A percentile compares a stretch with the other conserved stretches of the same genome.
Evolutionary conservation across 2,329 filamentous ascomycete genomes (phyloP).

Genomic region (Botryotinia narcissicola): DNA sequence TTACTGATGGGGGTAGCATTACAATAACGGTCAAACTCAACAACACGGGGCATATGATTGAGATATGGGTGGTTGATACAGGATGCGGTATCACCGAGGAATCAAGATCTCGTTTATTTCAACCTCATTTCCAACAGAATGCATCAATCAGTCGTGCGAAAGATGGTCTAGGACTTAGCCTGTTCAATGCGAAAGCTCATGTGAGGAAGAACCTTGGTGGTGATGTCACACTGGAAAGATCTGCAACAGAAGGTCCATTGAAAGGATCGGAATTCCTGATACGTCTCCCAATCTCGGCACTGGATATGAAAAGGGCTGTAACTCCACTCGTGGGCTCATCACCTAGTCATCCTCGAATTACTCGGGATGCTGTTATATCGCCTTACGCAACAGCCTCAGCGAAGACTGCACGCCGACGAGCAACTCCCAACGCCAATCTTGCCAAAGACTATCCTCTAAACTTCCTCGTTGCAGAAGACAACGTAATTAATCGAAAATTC

Average conservation of each 20-base stretch:
- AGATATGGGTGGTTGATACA: slow-evolving; percentile 63
- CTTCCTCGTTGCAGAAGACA: slow-evolving; percentile 70
- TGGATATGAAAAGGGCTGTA: slow-evolving; percentile 24
- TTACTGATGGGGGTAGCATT: slow-evolving; percentile 64
- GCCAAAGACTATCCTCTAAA: slow-evolving; percentile 60
- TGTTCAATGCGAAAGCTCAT: slow-evolving; percentile 70
- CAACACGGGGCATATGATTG: slow-evolving; percentile 50
- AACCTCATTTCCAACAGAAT: slow-evolving; percentile 67
- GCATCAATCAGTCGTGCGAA: slow-evolving; percentile 64
- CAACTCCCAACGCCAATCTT: slow-evolving; percentile 53
- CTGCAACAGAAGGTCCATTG: slow-evolving; percentile 57
- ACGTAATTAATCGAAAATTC: slow-evolving; percentile 67
- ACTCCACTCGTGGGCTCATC: slow-evolving; percentile 22
- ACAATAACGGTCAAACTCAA: slow-evolving; percentile 57
- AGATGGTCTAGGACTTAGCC: slow-evolving; percentile 66
- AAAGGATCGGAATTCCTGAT: slow-evolving; percentile 69
- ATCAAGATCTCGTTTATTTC: slow-evolving; percentile 66
- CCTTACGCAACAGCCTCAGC: slow-evolving; percentile 10
- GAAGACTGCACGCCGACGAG: slow-evolving; percentile 21
- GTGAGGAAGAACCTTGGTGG: slow-evolving; percentile 63
- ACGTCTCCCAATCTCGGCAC: slow-evolving; percentile 49
- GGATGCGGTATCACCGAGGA: slow-evolving; percentile 66
- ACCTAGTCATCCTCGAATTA: slow-evolving; percentile 11
- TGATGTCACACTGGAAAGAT: slow-evolving; percentile 62
- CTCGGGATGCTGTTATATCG: slow-evolving; percentile 17